Base-by-base conservation (phyloP, 2,329 filamentous ascomycete genomes). In the Paraconiothyrium brasiliense region DNA sequence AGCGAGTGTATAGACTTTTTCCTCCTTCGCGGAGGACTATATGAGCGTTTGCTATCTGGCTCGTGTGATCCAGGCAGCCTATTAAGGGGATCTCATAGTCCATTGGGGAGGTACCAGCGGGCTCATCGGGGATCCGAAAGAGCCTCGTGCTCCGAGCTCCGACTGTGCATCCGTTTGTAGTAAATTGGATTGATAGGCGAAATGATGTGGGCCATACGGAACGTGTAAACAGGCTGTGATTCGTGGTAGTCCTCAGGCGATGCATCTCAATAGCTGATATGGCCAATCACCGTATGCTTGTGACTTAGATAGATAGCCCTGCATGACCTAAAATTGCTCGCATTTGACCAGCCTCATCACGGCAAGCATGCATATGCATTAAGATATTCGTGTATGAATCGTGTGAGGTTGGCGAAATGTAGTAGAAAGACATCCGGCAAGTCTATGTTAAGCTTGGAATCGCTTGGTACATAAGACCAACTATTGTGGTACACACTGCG, bases 61-160 rank as follows among this genome's bases (percentile, higher is more conserved):
- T 13, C 22, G 7, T 8, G 16, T 34, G 52, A 39, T 20, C 27
- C 3, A 46, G 24, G 11, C 39, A 55, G 16, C 27, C 52, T 54
- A 46, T 55, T 55, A 46, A 46, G 52, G 39, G n/a, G 20, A 24
- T 11, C 22, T 16, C 22, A n/a, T 27, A 41, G 30, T 13, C 52
- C 10, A 32, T 27, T 34, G 14, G 39, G 22, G 22, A 34, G 39
- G 20, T 34, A 43, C 9, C 14, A 43, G 27, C 52, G 52, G 52
- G 39, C 27, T 44, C n/a, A 55, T 55, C 52, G 52, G 52, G 52
- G 52, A 55, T 55, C 52, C 52, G 52, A 55, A 32, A 55, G 14
- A 44, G 52, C 39, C 27, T 55, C 52, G 52, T 7, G 11, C 39
- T 55, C 20, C 52, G 37, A 44, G 39, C 34, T 55, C 39, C 52